These are phyloP conservation scores for Coprinopsis sp. DNA, from an alignment of 768 basidiomycete species.

Conservation along the genomic window DNA sequence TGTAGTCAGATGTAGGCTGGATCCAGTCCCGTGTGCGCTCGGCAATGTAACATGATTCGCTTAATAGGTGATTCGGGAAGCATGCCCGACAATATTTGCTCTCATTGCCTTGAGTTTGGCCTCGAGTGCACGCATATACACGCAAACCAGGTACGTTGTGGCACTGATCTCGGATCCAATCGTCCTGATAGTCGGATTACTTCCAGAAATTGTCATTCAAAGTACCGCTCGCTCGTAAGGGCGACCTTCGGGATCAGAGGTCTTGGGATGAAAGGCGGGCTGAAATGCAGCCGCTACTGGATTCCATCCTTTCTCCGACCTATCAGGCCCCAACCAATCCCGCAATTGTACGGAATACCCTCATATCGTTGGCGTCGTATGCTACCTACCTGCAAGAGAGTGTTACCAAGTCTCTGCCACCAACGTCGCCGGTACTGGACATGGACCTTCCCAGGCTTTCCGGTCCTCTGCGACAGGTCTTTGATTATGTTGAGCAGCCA, in stretches of 20 bases:
- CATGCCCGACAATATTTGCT: conserved; percentile 42
- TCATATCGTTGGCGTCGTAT: neutral
- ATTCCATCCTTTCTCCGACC: neutral
- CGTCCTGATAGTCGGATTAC: neutral
- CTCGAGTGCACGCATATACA: conserved; percentile 48
- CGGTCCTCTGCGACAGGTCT: too few species aligned
- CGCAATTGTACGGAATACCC: conserved; percentile 2
- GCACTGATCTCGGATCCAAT: neutral
- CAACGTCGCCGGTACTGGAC: neutral
- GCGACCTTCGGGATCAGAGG: neutral
- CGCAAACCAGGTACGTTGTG: conserved; percentile 39
- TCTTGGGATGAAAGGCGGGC: neutral
- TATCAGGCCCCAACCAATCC: conserved; percentile 4
- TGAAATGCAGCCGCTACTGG: neutral
- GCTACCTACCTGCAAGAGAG: neutral
- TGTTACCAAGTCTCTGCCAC: neutral
- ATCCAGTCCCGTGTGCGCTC: neutral
- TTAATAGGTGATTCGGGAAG: conserved; percentile 47
- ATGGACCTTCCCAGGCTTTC: too few species aligned
- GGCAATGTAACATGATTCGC: neutral
- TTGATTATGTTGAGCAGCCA: too few species aligned
- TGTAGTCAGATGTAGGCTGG: conserved; percentile 26
- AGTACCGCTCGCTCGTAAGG: neutral
- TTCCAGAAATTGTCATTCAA: conserved; percentile 10
- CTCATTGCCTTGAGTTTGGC: conserved; percentile 42